A percentile compares a stretch with the other conserved stretches of the same genome.
Conservation (phyloP, 2,329 filamentous ascomycete genomes). For the Penicillium sp. region DNA sequence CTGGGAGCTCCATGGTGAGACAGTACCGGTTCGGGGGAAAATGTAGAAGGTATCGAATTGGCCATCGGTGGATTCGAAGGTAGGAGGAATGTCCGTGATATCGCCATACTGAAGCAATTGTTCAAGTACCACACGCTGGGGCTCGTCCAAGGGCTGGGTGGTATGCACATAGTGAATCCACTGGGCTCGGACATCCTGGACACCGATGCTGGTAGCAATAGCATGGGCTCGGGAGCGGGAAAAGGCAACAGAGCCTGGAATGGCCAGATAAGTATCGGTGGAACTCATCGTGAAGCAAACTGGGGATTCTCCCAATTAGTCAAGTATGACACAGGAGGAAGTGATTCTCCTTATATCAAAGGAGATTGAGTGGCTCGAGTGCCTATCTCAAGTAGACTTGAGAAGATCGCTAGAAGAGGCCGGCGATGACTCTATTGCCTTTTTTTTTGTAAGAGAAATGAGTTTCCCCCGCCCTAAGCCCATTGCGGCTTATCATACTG, state of each 20-base stretch:
- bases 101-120: constrained; percentile 63
- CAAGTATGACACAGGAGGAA: constrained; percentile 4
- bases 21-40: constrained; percentile 72
- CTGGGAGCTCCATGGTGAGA: constrained; percentile 97
- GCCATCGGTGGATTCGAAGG: constrained; percentile 49
- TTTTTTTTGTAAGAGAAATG: constrained; percentile 22
- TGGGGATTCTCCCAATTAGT: constrained; percentile 11
- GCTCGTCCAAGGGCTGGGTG: constrained; percentile 46
- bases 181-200: constrained; percentile 46
- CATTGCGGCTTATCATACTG: constrained; percentile 20
- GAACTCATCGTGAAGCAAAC: constrained; percentile 33
- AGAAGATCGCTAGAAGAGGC: constrained; percentile 20
- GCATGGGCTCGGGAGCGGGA: constrained; percentile 46
- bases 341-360: constrained; percentile 18
- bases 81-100: constrained; percentile 46
- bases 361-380: constrained; percentile 22
- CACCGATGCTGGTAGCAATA: constrained; percentile 44
- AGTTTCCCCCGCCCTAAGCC: constrained; percentile 26
- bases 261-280: constrained; percentile 35
- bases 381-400: constrained; percentile 27
- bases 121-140: constrained; percentile 53
- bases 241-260: constrained; percentile 45
- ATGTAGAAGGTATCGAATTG: constrained; percentile 65
- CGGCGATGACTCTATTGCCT: constrained; percentile 24
- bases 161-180: constrained; percentile 66